Percentiles rank a stretch among this genome's conserved stretches.
phyloP scores from a whole-genome alignment of 441 rosid species.

The Populus trichocarpa region DNA sequence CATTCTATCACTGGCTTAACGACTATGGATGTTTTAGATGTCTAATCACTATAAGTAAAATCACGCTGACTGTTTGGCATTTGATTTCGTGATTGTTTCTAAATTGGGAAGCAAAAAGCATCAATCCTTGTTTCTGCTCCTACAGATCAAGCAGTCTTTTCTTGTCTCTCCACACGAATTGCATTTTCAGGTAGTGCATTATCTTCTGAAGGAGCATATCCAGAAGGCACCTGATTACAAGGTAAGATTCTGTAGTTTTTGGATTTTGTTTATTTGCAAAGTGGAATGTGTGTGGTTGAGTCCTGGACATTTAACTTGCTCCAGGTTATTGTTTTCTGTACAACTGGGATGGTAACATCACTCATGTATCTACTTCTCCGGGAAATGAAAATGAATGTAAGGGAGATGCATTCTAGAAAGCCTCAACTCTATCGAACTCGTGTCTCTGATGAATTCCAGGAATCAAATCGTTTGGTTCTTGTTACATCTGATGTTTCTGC shows the following conservation, averaged over 20 bases:
- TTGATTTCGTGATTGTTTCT: neutral
- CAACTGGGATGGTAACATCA: constrained; percentile 91
- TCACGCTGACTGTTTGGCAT: neutral
- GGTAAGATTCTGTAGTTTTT: constrained; percentile 40
- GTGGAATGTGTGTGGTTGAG: neutral
- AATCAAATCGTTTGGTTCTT: constrained; percentile 70
- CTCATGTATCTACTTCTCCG: constrained; percentile 67
- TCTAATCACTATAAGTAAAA: neutral
- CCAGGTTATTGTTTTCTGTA: constrained; percentile 89
- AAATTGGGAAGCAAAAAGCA: neutral
- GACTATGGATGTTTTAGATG: neutral
- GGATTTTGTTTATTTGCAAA: constrained; percentile 9
- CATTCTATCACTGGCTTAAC: neutral
- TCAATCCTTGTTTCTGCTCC: neutral
- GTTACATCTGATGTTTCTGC: constrained; percentile 96
- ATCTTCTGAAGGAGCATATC: constrained; percentile 68
- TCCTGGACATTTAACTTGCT: constrained; percentile 18
- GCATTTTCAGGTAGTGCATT: constrained; percentile 73
- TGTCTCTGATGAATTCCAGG: constrained; percentile 78
- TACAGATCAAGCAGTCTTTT: constrained; percentile 78
- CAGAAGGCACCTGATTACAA: constrained; percentile 59
- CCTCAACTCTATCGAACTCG: constrained; percentile 77
- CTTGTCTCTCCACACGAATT: constrained; percentile 66
- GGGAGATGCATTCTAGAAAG: constrained; percentile 92
- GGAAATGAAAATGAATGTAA: constrained; percentile 80